phyloP scores from a whole-genome alignment of 1,139 yeast genomes.

The Kodamaea plutei region DNA sequence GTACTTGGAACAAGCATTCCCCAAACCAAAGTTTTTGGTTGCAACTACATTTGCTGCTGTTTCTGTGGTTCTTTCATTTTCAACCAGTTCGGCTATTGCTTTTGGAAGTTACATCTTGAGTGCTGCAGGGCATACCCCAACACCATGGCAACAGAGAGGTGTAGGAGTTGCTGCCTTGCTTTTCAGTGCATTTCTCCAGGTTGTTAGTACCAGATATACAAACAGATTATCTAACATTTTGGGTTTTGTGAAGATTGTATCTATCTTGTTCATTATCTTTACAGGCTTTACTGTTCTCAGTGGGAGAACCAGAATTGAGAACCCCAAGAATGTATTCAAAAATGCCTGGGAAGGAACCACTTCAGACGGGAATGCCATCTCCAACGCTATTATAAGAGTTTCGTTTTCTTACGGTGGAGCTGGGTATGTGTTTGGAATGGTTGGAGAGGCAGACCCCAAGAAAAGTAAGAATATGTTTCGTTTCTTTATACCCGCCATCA shows the following conservation, averaged over 20 bases:
- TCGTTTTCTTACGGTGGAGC: constrained; percentile 42
- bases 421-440: constrained; percentile 35
- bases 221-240: constrained; percentile 31
- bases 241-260: constrained; percentile 37
- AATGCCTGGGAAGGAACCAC: constrained; percentile 41
- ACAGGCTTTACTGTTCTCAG: constrained; percentile 26
- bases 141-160: constrained; percentile 40
- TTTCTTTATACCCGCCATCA: constrained; percentile 30
- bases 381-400: constrained; percentile 40
- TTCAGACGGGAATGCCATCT: constrained; percentile 36
- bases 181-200: constrained; percentile 22
- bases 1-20: constrained; percentile 41
- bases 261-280: constrained; percentile 27
- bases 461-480: constrained; percentile 28
- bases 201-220: constrained; percentile 28
- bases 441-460: constrained; percentile 32
- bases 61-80: constrained; percentile 35
- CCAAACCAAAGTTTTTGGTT: constrained; percentile 35
- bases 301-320: constrained; percentile 32
- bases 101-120: constrained; percentile 36
- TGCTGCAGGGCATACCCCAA: constrained; percentile 31
- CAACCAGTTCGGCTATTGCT: constrained; percentile 41
- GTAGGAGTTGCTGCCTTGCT: constrained; percentile 35
- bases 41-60: constrained; percentile 43
- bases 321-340: constrained; percentile 29